Evolutionary conservation across 2,329 filamentous ascomycete genomes (phyloP).

Genomic region (Alternaria infectoria): DNA sequence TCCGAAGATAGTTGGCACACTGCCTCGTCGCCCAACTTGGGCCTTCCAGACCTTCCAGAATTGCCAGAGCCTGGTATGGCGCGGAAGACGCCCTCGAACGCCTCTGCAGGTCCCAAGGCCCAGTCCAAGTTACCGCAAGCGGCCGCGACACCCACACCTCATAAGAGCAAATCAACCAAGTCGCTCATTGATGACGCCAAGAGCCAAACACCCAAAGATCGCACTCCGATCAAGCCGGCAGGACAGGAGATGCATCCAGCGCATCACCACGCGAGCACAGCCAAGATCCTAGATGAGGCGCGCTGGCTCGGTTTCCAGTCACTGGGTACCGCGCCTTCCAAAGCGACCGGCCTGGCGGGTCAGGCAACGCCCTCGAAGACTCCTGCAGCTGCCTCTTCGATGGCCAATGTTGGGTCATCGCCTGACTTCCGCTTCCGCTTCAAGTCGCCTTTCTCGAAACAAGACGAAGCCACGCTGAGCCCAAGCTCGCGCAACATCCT

Average conservation of each 20-base stretch:
- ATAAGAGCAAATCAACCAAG: slow-evolving; percentile 39
- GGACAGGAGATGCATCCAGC: slow-evolving; percentile 90
- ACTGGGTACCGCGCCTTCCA: slow-evolving; percentile 63
- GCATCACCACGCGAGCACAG: slow-evolving; percentile 76
- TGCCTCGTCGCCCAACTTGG: slow-evolving; percentile 28
- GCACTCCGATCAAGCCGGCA: slow-evolving; percentile 71
- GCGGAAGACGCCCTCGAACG: slow-evolving; percentile 33
- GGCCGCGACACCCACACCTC: slow-evolving; percentile 56
- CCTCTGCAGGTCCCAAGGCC: slow-evolving; percentile 17
- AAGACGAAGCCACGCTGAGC: slow-evolving; percentile 60
- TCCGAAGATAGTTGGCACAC: slow-evolving; percentile 38
- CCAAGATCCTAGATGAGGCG: slow-evolving; percentile 78
- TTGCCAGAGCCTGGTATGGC: slow-evolving; percentile 22
- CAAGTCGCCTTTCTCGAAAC: slow-evolving; percentile 66
- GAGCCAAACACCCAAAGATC: slow-evolving; percentile 62
- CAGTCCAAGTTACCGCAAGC: slow-evolving; percentile 33
- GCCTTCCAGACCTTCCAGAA: slow-evolving; percentile 30
- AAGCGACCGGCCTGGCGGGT: slow-evolving; percentile 47
- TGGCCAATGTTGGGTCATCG: slow-evolving; percentile 50
- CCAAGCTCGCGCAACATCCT: slow-evolving; percentile 66
- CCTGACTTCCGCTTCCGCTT: slow-evolving; percentile 72
- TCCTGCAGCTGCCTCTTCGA: slow-evolving; percentile 31
- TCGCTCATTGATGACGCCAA: slow-evolving; percentile 25
- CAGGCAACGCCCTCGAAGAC: slow-evolving; percentile 71
- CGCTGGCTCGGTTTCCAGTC: slow-evolving; percentile 78